Percentiles rank a stretch among this genome's conserved stretches.
phyloP scores from a whole-genome alignment of 139 green algal species.

The Micractinium conductrix region DNA sequence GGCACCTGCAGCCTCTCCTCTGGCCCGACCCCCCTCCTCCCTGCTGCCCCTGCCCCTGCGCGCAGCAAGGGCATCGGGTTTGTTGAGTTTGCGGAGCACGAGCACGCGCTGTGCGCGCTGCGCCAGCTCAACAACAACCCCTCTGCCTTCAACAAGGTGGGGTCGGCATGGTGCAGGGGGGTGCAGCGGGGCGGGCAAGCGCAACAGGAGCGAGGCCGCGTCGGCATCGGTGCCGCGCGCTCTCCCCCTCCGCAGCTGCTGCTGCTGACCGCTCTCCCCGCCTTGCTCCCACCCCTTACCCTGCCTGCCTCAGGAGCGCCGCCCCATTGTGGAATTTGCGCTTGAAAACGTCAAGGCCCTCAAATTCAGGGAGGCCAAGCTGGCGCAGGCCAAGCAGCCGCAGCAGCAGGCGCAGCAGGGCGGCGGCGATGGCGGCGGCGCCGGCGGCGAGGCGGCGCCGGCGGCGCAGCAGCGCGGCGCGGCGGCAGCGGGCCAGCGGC shows the following conservation, averaged over 20 bases:
- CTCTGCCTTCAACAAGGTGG: constrained; percentile 22
- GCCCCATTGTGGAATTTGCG: constrained; percentile 93
- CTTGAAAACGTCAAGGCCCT: constrained; percentile 83
- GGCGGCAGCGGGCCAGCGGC: constrained; percentile 15
- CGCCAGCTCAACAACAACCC: constrained; percentile 98
- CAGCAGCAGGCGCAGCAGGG: constrained; percentile 2
- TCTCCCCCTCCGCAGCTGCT: not conserved
- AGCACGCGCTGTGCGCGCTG: constrained; percentile 90
- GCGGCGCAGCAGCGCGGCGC: not conserved
- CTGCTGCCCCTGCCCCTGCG: too few relatives aligned
- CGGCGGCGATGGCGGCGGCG: not conserved
- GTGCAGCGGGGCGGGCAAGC: not conserved
- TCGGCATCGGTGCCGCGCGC: too few relatives aligned
- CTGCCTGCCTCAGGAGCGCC: constrained; percentile 34
- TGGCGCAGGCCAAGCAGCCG: constrained; percentile 8
- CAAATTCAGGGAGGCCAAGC: constrained; percentile 42
- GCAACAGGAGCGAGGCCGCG: too few relatives aligned
- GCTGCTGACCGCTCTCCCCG: not conserved
- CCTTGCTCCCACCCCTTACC: not conserved
- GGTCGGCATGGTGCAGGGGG: not conserved
- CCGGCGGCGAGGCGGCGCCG: too few relatives aligned
- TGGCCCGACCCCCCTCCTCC: too few relatives aligned
- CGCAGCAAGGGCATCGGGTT: constrained; percentile 84
- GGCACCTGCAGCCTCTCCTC: too few relatives aligned
- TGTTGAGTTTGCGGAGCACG: constrained; percentile 89